These are phyloP conservation scores for Syncephalastrum sp. DNA, from an alignment of 371 early-diverging fungal species.

Conservation along the genomic window DNA sequence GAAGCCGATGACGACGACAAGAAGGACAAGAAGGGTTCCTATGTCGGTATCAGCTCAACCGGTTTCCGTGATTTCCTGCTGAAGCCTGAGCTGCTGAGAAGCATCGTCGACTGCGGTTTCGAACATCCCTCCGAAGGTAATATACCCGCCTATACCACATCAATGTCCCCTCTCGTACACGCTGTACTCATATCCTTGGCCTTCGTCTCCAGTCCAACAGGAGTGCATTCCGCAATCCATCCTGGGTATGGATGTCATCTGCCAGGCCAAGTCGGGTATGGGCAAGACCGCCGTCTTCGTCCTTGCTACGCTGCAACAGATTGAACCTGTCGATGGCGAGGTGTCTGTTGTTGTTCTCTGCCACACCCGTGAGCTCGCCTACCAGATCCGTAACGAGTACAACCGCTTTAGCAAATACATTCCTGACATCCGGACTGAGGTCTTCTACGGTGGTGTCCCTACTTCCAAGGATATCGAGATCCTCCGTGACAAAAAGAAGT, in stretches of 20 bases:
- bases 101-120: slow-evolving; percentile 97
- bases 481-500: slow-evolving; percentile 75
- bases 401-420: slow-evolving; percentile 93
- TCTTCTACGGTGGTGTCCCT: slow-evolving; percentile 90
- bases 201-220: slow-evolving; percentile 82
- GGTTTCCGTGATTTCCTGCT: slow-evolving; percentile 98
- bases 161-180: no score
- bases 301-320: slow-evolving; percentile 94
- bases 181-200: no score
- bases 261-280: slow-evolving; percentile 99
- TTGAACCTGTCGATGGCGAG: slow-evolving; percentile 80
- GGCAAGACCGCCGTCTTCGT: slow-evolving; percentile 99
- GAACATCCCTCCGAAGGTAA: slow-evolving; percentile 98
- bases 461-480: slow-evolving; percentile 80
- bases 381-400: slow-evolving; percentile 97
- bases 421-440: slow-evolving; percentile 91
- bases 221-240: slow-evolving; percentile 98
- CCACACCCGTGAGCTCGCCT: slow-evolving; percentile 98
- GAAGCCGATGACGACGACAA: slow-evolving; percentile 52
- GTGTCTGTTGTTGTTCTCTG: slow-evolving; percentile 91
- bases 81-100: slow-evolving; percentile 92
- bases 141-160: no score
- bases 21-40: slow-evolving; percentile 94
- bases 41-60: slow-evolving; percentile 97
- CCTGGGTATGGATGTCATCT: slow-evolving; percentile 95